Conservation (phyloP, 768 basidiomycete genomes). For the Agrocybe pediades region DNA sequence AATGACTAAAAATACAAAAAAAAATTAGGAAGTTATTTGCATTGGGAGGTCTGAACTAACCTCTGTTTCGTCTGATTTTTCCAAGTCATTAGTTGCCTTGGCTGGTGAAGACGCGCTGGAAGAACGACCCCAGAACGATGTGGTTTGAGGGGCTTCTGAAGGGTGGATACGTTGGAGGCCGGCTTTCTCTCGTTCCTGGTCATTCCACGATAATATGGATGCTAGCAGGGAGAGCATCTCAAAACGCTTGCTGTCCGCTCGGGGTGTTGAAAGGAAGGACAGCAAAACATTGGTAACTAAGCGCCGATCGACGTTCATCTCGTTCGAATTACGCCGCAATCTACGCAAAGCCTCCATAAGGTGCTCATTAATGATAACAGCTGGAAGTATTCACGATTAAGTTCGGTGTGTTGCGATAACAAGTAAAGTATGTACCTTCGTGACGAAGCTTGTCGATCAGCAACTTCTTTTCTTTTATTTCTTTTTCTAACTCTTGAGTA, state of each 20-base stretch:
- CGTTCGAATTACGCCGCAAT: constrained; percentile 81
- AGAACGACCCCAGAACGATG: constrained; percentile 47
- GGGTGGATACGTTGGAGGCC: constrained; percentile 67
- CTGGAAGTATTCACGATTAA: constrained; percentile 41
- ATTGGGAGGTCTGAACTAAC: constrained; percentile 36
- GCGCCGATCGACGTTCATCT: constrained; percentile 90
- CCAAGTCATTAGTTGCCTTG: constrained; percentile 55
- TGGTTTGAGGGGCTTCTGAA: constrained; percentile 21
- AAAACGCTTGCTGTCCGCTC: constrained; percentile 92
- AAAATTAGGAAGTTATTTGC: background rate
- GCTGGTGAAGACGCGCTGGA: constrained; percentile 33
- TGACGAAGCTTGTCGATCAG: constrained; percentile 94
- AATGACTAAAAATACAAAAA: constrained; percentile 66
- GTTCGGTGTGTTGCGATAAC: constrained; percentile 2
- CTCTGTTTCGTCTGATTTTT: constrained; percentile 85
- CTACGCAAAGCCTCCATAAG: constrained; percentile 97
- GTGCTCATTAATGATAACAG: constrained; percentile 97
- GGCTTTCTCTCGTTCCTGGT: constrained; percentile 88
- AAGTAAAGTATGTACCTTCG: constrained; percentile 62
- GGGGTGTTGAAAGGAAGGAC: constrained; percentile 86
- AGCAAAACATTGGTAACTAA: constrained; percentile 94
- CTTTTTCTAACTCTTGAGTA: constrained; percentile 78
- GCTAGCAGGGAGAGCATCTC: constrained; percentile 92
- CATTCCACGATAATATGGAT: constrained; percentile 91
- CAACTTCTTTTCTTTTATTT: constrained; percentile 94